Base-by-base conservation (phyloP, 1,139 yeast species). In the Yamadazyma buinensis region DNA sequence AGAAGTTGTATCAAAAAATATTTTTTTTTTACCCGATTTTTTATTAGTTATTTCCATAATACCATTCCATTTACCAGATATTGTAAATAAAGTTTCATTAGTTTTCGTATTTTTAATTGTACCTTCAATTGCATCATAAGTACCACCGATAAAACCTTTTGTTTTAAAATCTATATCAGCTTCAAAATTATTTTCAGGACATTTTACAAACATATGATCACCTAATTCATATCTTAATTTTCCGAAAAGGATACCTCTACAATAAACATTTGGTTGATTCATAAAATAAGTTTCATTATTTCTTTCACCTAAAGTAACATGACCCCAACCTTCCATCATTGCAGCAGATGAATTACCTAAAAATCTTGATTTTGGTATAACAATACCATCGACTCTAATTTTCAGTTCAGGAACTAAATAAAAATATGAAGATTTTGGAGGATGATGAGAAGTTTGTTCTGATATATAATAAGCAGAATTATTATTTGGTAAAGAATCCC, bases 291-390 rank as follows among this genome's bases (percentile, higher is more conserved):
- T 9, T 52, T 84, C 94, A 42, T 76, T 76, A 23, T 60, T 58
- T n/a, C 72, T 62, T 45, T 85, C 81, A 28, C 83, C 72, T 39
- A 92, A 75, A 27, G 85, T 77, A 14, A 92, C 64, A 37, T 75
- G 80, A 0, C 86, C 94, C 44, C 75, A 58, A 14, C 98, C 98
- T 48, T 90, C 96, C 98, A 92, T 92, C 55, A 92, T 78, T 3
- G 96, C 95, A 13, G 97, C 98, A 0, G 97, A 90, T 0, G 96
- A 87, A 55, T 90, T 92, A 21, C 98, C 98, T 39, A 92, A 67
- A 51, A 92, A 94, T 52, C 77, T 77, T 1, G 97, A 88, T 51
- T 76, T 81, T 12, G 98, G 98, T 31, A 87, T 71, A 23, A 90
- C 77, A 3, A 84, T 74, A 26, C 98, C 98, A 54, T 92, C 98